Evolutionary conservation across 306 rosid species (phyloP), one percentile per base, ranked within the genome.

Genomic region (Oxytropis ochrocephala): DNA sequence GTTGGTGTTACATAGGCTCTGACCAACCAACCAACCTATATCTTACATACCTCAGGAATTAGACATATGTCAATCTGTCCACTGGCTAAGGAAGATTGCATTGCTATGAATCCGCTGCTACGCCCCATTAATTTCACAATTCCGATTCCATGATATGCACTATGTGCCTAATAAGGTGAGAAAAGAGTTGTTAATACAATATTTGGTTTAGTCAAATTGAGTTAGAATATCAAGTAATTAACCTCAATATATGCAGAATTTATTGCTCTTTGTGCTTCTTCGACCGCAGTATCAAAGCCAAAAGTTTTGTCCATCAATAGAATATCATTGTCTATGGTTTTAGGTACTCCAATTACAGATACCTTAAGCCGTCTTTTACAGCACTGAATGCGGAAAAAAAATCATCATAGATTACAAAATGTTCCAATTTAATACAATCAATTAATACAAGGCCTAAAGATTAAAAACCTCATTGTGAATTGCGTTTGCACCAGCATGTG

Each of bases 271-370:
- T 95, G 99, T 35, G 96, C 96, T 83, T 91, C 99, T 84, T 91
- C 99, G 64, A 95, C 99, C 33, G 99, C 99, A 55, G 97, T 91
- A 79, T 95, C 99, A 10, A 95, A 95, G 64, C 99, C 99, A 77
- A 95, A 95, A 51, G 99, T 95, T 78, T 95, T 95, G 74, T 95
- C 99, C 96, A 95, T 87, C 87, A 95, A 64, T 70, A 89, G 69
- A 70, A 95, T 95, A 73, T 91, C 99, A 4, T 95, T 95, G 84
- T 94, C 99, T 36, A 94, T 94, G 58, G 97, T 94, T 83, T 94
- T 91, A 21, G 97, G 99, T 60, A 94, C 97, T 64, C 99, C 99
- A 47, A 94, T 96, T 61, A 94, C 86, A 11, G 92, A 92, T 70
- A 91, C 82, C 83, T 75, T 91, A 64, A 85, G 54, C 79, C 44